Evolutionary conservation across 2,329 filamentous ascomycete genomes (phyloP).

Genomic region (Cladosporium sp.): DNA sequence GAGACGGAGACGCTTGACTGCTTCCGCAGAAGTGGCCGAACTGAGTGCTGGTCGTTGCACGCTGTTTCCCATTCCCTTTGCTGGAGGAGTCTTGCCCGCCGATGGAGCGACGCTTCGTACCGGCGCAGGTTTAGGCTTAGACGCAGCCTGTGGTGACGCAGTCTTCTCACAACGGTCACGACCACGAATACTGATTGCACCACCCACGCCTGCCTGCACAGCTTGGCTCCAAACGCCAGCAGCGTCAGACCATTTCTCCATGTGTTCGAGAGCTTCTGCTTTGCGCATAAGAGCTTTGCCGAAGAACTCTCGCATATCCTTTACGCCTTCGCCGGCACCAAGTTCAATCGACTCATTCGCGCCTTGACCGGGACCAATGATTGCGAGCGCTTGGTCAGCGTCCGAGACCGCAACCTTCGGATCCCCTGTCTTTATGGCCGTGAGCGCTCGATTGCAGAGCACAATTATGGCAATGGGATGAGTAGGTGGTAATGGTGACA

Average conservation of each 20-base stretch:
- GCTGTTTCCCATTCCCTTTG: constrained; percentile 29
- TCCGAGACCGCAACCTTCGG: constrained; percentile 84
- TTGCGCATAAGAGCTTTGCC: constrained; percentile 93
- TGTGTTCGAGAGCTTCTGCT: constrained; percentile 90
- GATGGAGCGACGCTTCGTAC: constrained; percentile 15
- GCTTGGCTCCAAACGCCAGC: constrained; percentile 76
- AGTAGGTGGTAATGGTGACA: constrained; percentile 67
- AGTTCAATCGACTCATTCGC: constrained; percentile 78
- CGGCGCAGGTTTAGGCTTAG: constrained; percentile 45
- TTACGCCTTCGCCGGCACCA: constrained; percentile 57
- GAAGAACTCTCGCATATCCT: constrained; percentile 90
- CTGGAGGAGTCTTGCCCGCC: constrained; percentile 21
- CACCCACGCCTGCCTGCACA: constrained; percentile 84
- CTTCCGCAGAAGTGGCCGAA: constrained; percentile 56
- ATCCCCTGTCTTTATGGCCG: constrained; percentile 86
- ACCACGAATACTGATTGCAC: constrained; percentile 77
- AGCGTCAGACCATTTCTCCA: constrained; percentile 91
- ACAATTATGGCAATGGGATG: constrained; percentile 79
- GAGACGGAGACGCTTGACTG: constrained; percentile 76
- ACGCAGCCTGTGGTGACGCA: constrained; percentile 44
- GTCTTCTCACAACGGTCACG: constrained; percentile 88
- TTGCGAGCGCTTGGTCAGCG: constrained; percentile 73
- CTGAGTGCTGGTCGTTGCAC: constrained; percentile 32
- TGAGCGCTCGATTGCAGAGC: constrained; percentile 86
- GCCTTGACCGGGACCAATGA: constrained; percentile 79